Evolutionary conservation across 2,329 filamentous ascomycete species (phyloP), one percentile per base, ranked within the genome.

Genomic region (Blastomyces parvus): DNA sequence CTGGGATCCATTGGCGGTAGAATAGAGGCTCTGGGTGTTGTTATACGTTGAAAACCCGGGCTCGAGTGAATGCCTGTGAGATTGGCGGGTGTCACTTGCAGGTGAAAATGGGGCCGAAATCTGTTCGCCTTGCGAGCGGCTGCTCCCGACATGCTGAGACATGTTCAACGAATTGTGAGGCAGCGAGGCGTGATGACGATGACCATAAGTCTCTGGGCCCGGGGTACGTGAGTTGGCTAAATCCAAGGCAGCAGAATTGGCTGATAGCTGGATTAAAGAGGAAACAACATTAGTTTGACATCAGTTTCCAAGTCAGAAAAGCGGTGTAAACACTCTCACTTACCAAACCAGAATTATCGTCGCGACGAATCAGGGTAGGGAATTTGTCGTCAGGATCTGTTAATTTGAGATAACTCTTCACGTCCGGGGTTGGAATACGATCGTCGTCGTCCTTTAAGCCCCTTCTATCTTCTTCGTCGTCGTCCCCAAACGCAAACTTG

Each of bases 401-500:
- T 77, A 89, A 84, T 74, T 87, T 84, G 66, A 90, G 81, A 74
- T 87, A 88, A 67, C 83, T 86, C 71, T 86, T 87, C 68, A 88
- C 83, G 64, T 88, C 86, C 57, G 86, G 83, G 59, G 85, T 86
- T 36, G 84, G 81, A 27, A 82, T 76, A 30, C 80, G 74, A 64
- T 81, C 78, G 44, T 79, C 72, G 50, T 82, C 78, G n/a, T n/a
- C n/a, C 63, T 79, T 80, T 1, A 62, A 71, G 64, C 62, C 67
- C 68, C 11, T 74, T 69, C 61, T 58, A 64, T 77, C 74, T 63
- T 91, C 87, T 65, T 91, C 91, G 71, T 92, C 89, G 65, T 89
- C 90, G 70, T 91, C 88, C 63, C 88, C 88, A 73, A 97, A 96
- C 46, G 96, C 81, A 71, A 95, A 96, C 62, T 89, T 87, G 33